Percentiles rank a stretch among this genome's conserved stretches.
These are phyloP conservation scores for Xylaria palmicola DNA, from an alignment of 495 filamentous ascomycete genomes.

Conservation along the genomic window DNA sequence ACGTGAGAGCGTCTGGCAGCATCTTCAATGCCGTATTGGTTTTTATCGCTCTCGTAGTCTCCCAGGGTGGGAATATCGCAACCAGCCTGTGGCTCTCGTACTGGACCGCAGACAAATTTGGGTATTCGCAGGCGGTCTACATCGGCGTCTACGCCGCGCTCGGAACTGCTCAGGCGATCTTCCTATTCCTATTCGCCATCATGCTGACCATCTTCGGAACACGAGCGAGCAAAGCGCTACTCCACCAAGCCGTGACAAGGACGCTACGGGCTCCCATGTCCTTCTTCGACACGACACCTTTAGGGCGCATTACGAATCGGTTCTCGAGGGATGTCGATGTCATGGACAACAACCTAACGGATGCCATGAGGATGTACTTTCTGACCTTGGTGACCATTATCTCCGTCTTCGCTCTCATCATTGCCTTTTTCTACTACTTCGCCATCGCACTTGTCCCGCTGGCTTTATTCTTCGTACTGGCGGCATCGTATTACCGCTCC, in stretches of 20 bases:
- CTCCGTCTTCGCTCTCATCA: constrained; percentile 83
- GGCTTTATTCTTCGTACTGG: constrained; percentile 74
- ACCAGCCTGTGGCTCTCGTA: constrained; percentile 91
- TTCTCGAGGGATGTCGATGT: constrained; percentile 94
- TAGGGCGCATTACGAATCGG: constrained; percentile 95
- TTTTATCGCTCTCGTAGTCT: constrained; percentile 62
- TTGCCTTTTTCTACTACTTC: constrained; percentile 92
- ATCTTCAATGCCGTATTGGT: constrained; percentile 67
- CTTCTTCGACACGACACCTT: constrained; percentile 95
- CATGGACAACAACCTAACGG: constrained; percentile 91
- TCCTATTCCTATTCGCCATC: constrained; percentile 72
- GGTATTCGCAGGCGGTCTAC: constrained; percentile 65
- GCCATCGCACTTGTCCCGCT: constrained; percentile 85
- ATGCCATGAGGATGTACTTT: constrained; percentile 91
- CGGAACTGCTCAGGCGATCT: constrained; percentile 64
- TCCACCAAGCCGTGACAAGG: constrained; percentile 74
- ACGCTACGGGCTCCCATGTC: constrained; percentile 90
- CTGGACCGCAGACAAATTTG: constrained; percentile 78
- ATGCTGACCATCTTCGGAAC: constrained; percentile 76
- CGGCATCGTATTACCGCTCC: constrained; percentile 83
- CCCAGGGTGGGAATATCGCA: constrained; percentile 79
- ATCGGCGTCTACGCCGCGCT: constrained; percentile 86
- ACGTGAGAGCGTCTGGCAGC: constrained; percentile 75
- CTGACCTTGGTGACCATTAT: constrained; percentile 76
- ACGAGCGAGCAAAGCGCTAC: constrained; percentile 74